A percentile compares a stretch with the other conserved stretches of the same genome.
phyloP scores from a whole-genome alignment of 371 early-diverging fungal genomes.

The Mucor ambiguus region DNA sequence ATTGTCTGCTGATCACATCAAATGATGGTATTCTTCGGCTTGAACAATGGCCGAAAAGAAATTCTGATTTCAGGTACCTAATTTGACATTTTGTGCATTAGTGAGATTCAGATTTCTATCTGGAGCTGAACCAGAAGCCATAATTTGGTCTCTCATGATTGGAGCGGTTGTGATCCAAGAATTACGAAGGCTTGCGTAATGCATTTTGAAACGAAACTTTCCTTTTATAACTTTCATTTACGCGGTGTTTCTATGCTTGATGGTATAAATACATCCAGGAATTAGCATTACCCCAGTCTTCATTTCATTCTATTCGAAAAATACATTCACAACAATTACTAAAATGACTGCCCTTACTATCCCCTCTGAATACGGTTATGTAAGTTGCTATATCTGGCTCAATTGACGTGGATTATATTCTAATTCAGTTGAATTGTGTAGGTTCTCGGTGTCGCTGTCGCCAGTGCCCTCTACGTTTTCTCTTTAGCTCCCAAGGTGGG shows the following conservation, averaged over 20 bases:
- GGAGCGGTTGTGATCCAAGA: not conserved
- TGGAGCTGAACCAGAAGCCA: constrained; percentile 2
- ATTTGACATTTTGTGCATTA: not conserved
- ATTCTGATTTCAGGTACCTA: not conserved
- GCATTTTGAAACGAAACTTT: constrained; percentile 1
- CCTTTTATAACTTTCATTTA: constrained; percentile 3
- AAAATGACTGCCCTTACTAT: constrained; percentile 48
- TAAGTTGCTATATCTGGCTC: constrained; percentile 21
- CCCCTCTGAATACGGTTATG: constrained; percentile 66
- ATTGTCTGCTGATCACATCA: not conserved
- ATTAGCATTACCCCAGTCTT: not conserved
- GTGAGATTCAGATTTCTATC: not conserved
- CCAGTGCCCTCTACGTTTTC: constrained; percentile 45
- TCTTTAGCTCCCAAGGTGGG: constrained; percentile 58
- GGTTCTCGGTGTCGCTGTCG: constrained; percentile 48
- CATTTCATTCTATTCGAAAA: not conserved
- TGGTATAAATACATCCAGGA: not conserved
- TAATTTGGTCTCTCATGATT: not conserved
- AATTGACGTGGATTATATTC: not conserved
- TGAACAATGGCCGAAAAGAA: not conserved
- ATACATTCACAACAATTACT: not conserved
- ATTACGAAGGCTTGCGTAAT: constrained; percentile 25
- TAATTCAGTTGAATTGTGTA: constrained; percentile 10
- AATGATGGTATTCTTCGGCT: not conserved
- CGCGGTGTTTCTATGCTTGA: not conserved